Evolutionary conservation across 352 stramenopile species (phyloP), one percentile per base, ranked within the genome.

Genomic region (Globisporangium apiculatum): DNA sequence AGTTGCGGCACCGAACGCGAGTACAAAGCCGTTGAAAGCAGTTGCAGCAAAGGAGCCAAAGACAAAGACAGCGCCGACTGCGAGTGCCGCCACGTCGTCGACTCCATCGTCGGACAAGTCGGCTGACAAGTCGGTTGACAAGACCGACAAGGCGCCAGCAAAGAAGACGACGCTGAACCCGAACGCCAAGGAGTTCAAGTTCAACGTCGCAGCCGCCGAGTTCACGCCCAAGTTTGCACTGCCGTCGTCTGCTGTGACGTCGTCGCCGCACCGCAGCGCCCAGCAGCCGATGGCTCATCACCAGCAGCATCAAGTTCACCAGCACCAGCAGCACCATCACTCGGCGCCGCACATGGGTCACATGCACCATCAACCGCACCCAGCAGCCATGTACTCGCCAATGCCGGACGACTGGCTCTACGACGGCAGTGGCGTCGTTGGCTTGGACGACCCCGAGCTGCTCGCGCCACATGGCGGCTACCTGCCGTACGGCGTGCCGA

Each of bases 101-200:
- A 24, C 15, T 12, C 17, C 9, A 9, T 3, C 67, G 10, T 42
- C 63, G 49, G 31, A 35, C 37, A 53, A 52, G 17, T 53, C 48
- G 14, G 24, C 36, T 15, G 46, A 41, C 8, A 59, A 53, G n/a
- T 35, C 55, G 17, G 51, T 52, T 12, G 57, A 35, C 37, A 53
- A 52, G 17, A 24, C 36, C 9, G 46, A 41, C 8, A 59, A 53
- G n/a, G 59, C 68, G 41, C 53, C 71, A 45, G 52, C 66, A 35
- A 93, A 89, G 65, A 92, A 89, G 66, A 61, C 53, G 67, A 59
- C 53, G 24, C 69, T 95, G 58, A 95, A 95, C 58, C 78, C 83
- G 42, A 88, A 91, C 37, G 83, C 83, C 3, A 93, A 91, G 69
- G 86, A 95, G 61, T 95, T 93, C 65, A 93, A 91, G 66, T 69